phyloP scores from a whole-genome alignment of 257 asterid genomes.

The Thymus quinquecostatus region DNA sequence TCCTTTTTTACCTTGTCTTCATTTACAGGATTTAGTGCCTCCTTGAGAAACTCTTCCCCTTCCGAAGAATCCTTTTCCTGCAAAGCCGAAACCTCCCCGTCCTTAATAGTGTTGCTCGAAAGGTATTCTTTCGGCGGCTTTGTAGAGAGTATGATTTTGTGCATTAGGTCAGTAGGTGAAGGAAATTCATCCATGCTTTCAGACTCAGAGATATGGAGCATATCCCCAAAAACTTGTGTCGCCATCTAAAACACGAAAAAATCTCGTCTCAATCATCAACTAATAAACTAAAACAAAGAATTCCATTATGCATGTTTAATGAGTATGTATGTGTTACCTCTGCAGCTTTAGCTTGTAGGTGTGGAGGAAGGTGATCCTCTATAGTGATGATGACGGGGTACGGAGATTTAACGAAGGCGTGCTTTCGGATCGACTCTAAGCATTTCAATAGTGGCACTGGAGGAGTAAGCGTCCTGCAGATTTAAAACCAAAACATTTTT shows the following conservation, averaged over 20 bases:
- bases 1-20: slow-evolving; percentile 44
- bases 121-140: slow-evolving; percentile 91
- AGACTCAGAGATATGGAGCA: slow-evolving; percentile 66
- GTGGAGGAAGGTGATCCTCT: slow-evolving; percentile 96
- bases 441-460: slow-evolving; percentile 77
- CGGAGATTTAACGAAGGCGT: slow-evolving; percentile 77
- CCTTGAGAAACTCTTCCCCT: slow-evolving; percentile 17
- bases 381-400: slow-evolving; percentile 84
- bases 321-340: too few relatives aligned
- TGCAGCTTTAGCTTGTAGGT: slow-evolving; percentile 90
- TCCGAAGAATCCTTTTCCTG: slow-evolving; percentile 53
- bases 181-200: slow-evolving; percentile 73
- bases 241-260: slow-evolving; percentile 59
- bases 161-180: slow-evolving; percentile 73
- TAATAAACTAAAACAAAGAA: too few relatives aligned
- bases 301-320: too few relatives aligned
- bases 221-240: slow-evolving; percentile 72
- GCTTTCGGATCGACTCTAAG: slow-evolving; percentile 73
- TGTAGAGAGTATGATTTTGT: slow-evolving; percentile 76
- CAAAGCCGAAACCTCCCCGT: slow-evolving; percentile 37
- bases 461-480: slow-evolving; percentile 88
- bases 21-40: neutral
- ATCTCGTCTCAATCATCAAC: neutral
- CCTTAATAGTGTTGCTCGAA: slow-evolving; percentile 38
- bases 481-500: too few relatives aligned